These are phyloP conservation scores for Rutstroemia sp. DNA, from an alignment of 2,329 filamentous ascomycete genomes.

Conservation along the genomic window DNA sequence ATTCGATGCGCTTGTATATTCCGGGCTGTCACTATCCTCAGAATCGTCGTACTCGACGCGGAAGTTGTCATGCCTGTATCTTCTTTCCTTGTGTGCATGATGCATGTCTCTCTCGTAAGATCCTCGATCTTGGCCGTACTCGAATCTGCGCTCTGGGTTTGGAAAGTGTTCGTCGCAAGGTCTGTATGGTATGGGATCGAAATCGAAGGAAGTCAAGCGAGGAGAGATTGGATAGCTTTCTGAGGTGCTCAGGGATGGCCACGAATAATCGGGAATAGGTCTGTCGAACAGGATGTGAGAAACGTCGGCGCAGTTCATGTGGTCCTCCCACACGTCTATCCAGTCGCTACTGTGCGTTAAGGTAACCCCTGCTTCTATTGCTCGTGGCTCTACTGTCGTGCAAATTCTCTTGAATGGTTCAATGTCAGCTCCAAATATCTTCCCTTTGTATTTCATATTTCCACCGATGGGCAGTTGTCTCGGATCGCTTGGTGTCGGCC, in stretches of 20 bases:
- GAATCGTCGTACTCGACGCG: no score
- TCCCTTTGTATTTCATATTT: conserved; percentile 1
- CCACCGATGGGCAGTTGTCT: neutral
- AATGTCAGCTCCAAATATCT: neutral
- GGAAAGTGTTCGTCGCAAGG: no score
- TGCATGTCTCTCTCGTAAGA: no score
- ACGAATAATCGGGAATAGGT: neutral
- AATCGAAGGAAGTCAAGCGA: neutral
- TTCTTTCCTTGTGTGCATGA: no score
- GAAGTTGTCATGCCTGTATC: no score
- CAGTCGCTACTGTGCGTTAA: neutral
- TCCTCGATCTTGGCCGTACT: no score
- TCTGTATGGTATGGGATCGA: neutral
- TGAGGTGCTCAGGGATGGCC: neutral
- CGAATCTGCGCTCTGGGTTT: no score
- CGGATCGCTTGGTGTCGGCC: neutral
- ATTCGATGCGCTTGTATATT: no score
- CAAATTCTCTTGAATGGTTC: neutral
- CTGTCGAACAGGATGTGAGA: conserved; percentile 1
- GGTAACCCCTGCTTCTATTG: neutral
- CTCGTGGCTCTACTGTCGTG: neutral
- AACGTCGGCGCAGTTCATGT: neutral
- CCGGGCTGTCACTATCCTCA: no score
- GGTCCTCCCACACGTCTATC: neutral
- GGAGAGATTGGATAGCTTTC: neutral